Evolutionary conservation across 2,329 filamentous ascomycete genomes (phyloP), one percentile per base, ranked within the genome.

Genomic region (Juglanconis sp.): DNA sequence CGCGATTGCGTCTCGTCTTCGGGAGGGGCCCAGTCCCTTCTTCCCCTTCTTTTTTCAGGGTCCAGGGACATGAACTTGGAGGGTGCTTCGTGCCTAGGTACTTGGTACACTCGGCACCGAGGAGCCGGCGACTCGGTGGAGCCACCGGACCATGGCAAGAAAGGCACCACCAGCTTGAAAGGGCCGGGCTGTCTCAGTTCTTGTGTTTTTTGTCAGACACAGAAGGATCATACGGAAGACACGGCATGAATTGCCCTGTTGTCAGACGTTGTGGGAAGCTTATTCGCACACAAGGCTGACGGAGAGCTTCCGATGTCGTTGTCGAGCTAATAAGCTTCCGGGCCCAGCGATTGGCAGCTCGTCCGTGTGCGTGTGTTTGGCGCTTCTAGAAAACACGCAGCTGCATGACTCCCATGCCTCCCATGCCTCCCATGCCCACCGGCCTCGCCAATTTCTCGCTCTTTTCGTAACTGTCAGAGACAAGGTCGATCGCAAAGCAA

Each of bases 301-400:
- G 34, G 36, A 13, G 35, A 24, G 1, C 47, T 30, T 53, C 50
- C 34, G 42, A 58, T n/a, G 3, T 24, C 35, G 17, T 40, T 2
- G 17, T 34, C 8, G 30, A 51, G 35, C 36, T 50, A 49, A 44
- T 30, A 10, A 15, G 17, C 17, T 24, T 24, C 17, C 17, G 31
- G 48, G 36, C 5, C 38, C 46, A 31, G n/a, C 40, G 5, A 17
- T 38, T 55, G 51, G 35, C 35, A 34, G 49, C 49, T 56, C 8
- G 44, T 32, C 44, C 34, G 36, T 32, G 11, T 40, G 13, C 5
- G 35, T 57, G 47, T 57, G 38, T 38, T 7, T 51, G 46, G 57
- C 35, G 57, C 52, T 59, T 59, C 57, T 56, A 56, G 57, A 59
- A 59, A 52, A 24, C 17, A 24, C 17, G n/a, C 48, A n/a, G 24